Evolutionary conservation across 1,139 yeast species (phyloP).

Genomic region (Petasospora fabianii): DNA sequence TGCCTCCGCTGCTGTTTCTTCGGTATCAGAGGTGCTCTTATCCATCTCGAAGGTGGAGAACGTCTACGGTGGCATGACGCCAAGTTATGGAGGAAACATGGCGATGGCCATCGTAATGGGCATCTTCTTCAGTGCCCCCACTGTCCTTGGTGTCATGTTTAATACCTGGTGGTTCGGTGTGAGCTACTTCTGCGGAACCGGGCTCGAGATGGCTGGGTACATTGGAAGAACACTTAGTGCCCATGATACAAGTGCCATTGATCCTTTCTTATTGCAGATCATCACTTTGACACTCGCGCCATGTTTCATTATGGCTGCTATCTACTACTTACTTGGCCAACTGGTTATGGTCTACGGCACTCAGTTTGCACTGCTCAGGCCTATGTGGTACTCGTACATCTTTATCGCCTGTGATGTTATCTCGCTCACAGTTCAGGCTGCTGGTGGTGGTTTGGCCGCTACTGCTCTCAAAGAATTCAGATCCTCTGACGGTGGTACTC

Average conservation of each 20-base stretch:
- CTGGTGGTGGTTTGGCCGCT: constrained; percentile 54
- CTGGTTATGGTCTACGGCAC: constrained; percentile 48
- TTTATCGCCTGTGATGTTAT: constrained; percentile 66
- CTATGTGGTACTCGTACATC: constrained; percentile 71
- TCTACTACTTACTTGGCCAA: constrained; percentile 75
- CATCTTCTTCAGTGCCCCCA: constrained; percentile 39
- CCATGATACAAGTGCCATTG: constrained; percentile 33
- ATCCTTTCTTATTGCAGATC: constrained; percentile 60
- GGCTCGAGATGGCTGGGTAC: constrained; percentile 71
- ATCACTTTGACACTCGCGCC: constrained; percentile 77
- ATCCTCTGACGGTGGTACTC: constrained; percentile 44
- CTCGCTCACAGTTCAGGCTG: constrained; percentile 72
- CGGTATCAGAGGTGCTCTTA: constrained; percentile 34
- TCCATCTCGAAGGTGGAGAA: constrained; percentile 17
- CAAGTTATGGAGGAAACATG: constrained; percentile 43
- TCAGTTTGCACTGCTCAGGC: constrained; percentile 46
- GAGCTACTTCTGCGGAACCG: constrained; percentile 57
- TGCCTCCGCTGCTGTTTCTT: constrained; percentile 27
- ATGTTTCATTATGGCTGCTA: constrained; percentile 84
- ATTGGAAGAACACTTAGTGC: constrained; percentile 54
- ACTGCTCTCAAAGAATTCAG: constrained; percentile 2
- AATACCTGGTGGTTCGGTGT: constrained; percentile 74
- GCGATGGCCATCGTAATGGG: constrained; percentile 50
- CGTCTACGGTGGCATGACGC: constrained; percentile 41
- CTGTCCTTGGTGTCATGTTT: constrained; percentile 39